These are phyloP conservation scores for Eutrema yunnanense DNA, from an alignment of 345 rosid species.

Conservation along the genomic window DNA sequence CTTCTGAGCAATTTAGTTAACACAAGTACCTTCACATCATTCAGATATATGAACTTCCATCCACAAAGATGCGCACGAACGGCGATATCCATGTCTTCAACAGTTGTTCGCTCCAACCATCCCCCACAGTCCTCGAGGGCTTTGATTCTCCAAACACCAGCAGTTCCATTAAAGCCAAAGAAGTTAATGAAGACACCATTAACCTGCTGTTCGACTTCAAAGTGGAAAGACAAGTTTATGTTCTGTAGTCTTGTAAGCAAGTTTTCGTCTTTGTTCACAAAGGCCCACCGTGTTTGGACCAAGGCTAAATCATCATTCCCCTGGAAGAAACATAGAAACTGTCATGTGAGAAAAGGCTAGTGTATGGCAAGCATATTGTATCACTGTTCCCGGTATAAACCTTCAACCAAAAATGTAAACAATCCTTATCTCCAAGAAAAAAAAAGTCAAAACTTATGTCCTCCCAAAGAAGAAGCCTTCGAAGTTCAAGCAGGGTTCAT, in stretches of 20 bases:
- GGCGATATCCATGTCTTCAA: constrained; percentile 93
- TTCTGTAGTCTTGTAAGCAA: constrained; percentile 57
- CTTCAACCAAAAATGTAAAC: not conserved
- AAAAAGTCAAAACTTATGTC: not conserved
- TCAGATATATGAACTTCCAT: constrained; percentile 82
- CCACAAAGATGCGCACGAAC: constrained; percentile 94
- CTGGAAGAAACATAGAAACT: constrained; percentile 27
- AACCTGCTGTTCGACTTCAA: constrained; percentile 76
- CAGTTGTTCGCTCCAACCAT: constrained; percentile 92
- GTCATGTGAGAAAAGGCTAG: constrained; percentile 1
- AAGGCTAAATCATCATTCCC: constrained; percentile 67
- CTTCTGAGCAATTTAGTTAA: too few relatives aligned
- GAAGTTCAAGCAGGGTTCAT: not conserved
- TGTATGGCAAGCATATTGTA: too few relatives aligned
- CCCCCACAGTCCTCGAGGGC: constrained; percentile 93
- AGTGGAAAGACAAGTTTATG: constrained; percentile 59
- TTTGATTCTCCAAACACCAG: constrained; percentile 86
- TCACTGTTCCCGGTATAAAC: not conserved
- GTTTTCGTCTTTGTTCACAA: constrained; percentile 66
- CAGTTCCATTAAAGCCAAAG: constrained; percentile 76
- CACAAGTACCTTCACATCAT: constrained; percentile 66
- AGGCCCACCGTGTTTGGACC: constrained; percentile 71
- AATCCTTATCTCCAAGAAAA: not conserved
- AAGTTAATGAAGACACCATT: constrained; percentile 57
- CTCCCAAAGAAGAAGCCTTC: not conserved